Conservation (phyloP, 306 rosid genomes). For the Sindora glabra region DNA sequence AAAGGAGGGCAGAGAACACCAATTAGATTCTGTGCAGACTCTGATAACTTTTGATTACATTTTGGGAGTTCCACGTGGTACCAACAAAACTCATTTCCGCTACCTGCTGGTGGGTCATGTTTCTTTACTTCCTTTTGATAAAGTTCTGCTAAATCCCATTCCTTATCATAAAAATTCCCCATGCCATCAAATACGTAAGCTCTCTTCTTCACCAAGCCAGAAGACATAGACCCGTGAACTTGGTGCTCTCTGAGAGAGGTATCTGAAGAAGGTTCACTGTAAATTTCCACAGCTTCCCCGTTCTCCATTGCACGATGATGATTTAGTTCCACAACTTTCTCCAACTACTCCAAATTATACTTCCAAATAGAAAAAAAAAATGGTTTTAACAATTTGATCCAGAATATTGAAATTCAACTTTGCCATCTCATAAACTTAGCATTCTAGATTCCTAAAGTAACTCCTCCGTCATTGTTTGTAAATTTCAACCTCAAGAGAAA, state of each 20-base stretch:
- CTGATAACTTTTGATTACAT: constrained; percentile 63
- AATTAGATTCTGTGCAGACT: constrained; percentile 78
- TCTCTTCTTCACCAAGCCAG: constrained; percentile 64
- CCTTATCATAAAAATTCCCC: constrained; percentile 69
- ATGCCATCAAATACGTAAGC: constrained; percentile 84
- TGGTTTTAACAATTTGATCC: constrained; percentile 1
- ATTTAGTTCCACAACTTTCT: constrained; percentile 46
- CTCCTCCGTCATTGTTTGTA: not conserved
- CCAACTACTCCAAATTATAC: constrained; percentile 10
- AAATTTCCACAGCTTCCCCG: constrained; percentile 46
- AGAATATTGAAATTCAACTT: constrained; percentile 13
- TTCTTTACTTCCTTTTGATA: constrained; percentile 22
- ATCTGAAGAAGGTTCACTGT: constrained; percentile 29
- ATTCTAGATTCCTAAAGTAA: not conserved
- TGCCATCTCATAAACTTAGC: constrained; percentile 3
- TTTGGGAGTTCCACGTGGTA: constrained; percentile 96
- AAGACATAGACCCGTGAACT: constrained; percentile 21
- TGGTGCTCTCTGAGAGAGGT: constrained; percentile 33
- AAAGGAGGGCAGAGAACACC: constrained; percentile 86
- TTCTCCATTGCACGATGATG: constrained; percentile 21
- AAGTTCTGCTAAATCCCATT: constrained; percentile 80
- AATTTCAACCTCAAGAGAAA: constrained; percentile 15
- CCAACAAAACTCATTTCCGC: constrained; percentile 82
- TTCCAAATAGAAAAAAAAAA: constrained; percentile 12
- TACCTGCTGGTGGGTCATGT: constrained; percentile 43